Percentiles rank a stretch among this genome's conserved stretches.
Conservation (phyloP, 2,329 filamentous ascomycete genomes). For the Beauveria bassiana region DNA sequence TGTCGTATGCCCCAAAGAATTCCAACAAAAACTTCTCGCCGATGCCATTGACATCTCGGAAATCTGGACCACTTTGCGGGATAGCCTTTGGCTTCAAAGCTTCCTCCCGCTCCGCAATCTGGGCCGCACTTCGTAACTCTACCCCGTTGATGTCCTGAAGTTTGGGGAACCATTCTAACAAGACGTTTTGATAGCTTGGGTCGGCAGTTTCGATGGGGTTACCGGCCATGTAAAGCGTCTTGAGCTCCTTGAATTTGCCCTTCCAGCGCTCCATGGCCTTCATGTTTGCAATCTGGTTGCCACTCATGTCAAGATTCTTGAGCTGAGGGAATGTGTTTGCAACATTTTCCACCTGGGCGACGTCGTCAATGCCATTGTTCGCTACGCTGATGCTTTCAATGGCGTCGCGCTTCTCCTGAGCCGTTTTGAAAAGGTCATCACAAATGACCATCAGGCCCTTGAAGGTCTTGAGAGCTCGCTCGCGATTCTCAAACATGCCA, state of each 20-base stretch:
- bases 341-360: slow-evolving; percentile 65
- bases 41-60: slow-evolving; percentile 65
- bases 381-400: slow-evolving; percentile 77
- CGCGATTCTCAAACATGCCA: slow-evolving; percentile 66
- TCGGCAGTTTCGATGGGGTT: slow-evolving; percentile 63
- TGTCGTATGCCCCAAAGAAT: slow-evolving; percentile 70
- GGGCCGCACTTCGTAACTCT: slow-evolving; percentile 64
- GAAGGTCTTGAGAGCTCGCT: slow-evolving; percentile 79
- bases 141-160: slow-evolving; percentile 69
- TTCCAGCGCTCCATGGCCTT: slow-evolving; percentile 68
- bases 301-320: slow-evolving; percentile 80
- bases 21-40: slow-evolving; percentile 68
- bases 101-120: slow-evolving; percentile 50
- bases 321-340: slow-evolving; percentile 76
- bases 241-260: slow-evolving; percentile 65
- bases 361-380: slow-evolving; percentile 68
- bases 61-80: slow-evolving; percentile 57
- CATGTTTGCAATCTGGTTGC: slow-evolving; percentile 67
- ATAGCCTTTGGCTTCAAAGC: slow-evolving; percentile 48
- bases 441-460: slow-evolving; percentile 84
- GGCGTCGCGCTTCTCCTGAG: slow-evolving; percentile 65
- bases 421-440: slow-evolving; percentile 65
- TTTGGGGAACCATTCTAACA: slow-evolving; percentile 76
- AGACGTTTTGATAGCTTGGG: slow-evolving; percentile 56
- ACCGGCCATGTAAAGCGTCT: slow-evolving; percentile 70